Percentiles rank a stretch among this genome's conserved stretches.
These are phyloP conservation scores for Keithomyces neogunnii DNA, from an alignment of 2,329 filamentous ascomycete species.

Conservation along the genomic window DNA sequence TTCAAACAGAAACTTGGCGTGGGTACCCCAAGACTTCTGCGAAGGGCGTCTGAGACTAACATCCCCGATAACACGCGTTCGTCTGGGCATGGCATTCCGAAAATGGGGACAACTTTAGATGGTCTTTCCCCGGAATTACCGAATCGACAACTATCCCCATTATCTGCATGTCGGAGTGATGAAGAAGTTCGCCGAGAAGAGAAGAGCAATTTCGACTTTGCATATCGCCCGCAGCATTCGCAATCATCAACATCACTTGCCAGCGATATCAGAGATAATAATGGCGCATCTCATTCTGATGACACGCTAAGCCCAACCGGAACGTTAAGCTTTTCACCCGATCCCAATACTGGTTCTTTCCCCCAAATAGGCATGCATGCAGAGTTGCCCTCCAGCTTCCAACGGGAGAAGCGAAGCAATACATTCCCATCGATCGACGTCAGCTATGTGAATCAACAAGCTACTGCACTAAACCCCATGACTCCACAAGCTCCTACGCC, in stretches of 20 bases:
- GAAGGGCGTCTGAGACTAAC: conserved; percentile 58
- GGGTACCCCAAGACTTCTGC: conserved; percentile 38
- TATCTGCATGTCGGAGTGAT: conserved; percentile 61
- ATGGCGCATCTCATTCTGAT: conserved; percentile 58
- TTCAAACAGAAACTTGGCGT: conserved; percentile 84
- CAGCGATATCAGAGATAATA: conserved; percentile 20
- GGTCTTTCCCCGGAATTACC: conserved; percentile 67
- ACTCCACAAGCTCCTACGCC: conserved; percentile 42
- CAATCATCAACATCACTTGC: conserved; percentile 25
- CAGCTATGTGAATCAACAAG: conserved; percentile 41
- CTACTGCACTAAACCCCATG: conserved; percentile 27
- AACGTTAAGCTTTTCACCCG: conserved; percentile 67
- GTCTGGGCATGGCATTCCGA: conserved; percentile 18
- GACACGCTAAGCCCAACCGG: conserved; percentile 66
- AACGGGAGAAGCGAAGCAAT: conserved; percentile 66
- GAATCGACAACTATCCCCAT: conserved; percentile 54
- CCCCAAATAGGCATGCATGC: conserved; percentile 25
- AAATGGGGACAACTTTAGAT: conserved; percentile 36
- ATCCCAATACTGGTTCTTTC: conserved; percentile 62
- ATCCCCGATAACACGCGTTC: conserved; percentile 59
- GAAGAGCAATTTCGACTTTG: conserved; percentile 23
- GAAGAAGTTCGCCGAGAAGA: conserved; percentile 51
- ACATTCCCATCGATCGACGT: conserved; percentile 71
- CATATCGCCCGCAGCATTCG: conserved; percentile 24
- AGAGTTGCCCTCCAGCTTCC: conserved; percentile 42